Evolutionary conservation across 805 yeast genomes (phyloP).

Genomic region (Lachancea fermentati): DNA sequence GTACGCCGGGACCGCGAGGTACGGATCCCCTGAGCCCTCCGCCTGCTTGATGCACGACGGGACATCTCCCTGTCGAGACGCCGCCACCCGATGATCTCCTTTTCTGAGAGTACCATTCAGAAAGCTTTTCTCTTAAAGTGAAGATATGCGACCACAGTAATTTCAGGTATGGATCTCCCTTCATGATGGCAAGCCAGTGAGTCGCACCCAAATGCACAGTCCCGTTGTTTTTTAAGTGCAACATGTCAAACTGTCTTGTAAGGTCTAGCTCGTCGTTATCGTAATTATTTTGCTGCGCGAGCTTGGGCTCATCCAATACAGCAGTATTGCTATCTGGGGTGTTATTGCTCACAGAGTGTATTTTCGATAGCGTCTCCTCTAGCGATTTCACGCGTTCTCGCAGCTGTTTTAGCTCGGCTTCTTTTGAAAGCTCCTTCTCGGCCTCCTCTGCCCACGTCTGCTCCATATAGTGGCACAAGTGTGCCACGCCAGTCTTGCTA

Average conservation of each 20-base stretch:
- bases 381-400: slow-evolving; percentile 48
- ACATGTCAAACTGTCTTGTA: slow-evolving; percentile 40
- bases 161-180: slow-evolving; percentile 52
- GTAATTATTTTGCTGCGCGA: slow-evolving; percentile 15
- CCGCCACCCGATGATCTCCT: slow-evolving; percentile 7
- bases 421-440: slow-evolving; percentile 46
- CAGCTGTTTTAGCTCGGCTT: slow-evolving; percentile 45
- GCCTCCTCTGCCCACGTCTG: slow-evolving; percentile 52
- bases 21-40: slow-evolving; percentile 10
- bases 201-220: slow-evolving; percentile 46
- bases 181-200: slow-evolving; percentile 54
- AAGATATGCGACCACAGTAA: slow-evolving; percentile 48
- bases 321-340: slow-evolving; percentile 16
- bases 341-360: slow-evolving; percentile 20
- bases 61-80: slow-evolving; percentile 19
- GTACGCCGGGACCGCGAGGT: not conserved
- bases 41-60: slow-evolving; percentile 17
- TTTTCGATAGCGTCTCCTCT: slow-evolving; percentile 40
- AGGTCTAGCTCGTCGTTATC: slow-evolving; percentile 34
- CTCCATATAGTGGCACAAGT: slow-evolving; percentile 51
- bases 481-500: slow-evolving; percentile 52
- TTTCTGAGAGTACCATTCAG: slow-evolving; percentile 31
- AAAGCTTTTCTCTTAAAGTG: slow-evolving; percentile 35
- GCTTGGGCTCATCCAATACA: slow-evolving; percentile 4
- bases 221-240: slow-evolving; percentile 39